Base-by-base conservation (phyloP, 371 early-diverging fungal species). In the Mortierella sp. region DNA sequence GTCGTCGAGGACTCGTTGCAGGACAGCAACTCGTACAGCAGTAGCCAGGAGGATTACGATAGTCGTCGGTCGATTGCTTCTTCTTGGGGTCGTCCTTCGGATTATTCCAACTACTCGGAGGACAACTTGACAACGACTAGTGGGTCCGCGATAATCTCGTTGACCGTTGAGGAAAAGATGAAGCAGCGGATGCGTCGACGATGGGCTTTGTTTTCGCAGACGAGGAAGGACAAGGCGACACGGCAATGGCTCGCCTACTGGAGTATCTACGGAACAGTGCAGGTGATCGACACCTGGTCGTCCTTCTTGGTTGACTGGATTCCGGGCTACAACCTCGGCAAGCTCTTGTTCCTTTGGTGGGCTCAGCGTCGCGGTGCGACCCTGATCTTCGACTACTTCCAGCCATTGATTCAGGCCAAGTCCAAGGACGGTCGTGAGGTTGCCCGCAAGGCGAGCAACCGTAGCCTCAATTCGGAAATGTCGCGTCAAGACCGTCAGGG, bases 241-340 rank as follows among this genome's bases (percentile, higher is more conserved):
- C 77, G 86, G n/a, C 86, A 86, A 64, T 86, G 86, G 86, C 70
- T 86, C 2, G 86, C 86, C 21, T 86, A 86, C 76, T 86, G 86
- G 86, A 86, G 86, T 53, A 86, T 86, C 69, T 86, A 86, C 53
- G 86, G 86, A 8, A 86, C 86, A 1, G 86, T 86, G 19, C 86
- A 86, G 57, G 86, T 86, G 34, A 48, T 81, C 26, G 86, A 86
- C 50, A 86, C 86, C 13, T 85, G 86, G 86, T 86, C 86, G 0
- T 73, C 82, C 3, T 86, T 86, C 75, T 40, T 86, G n/a, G 44
- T 86, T 53, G 79, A 86, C 26, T 86, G 86, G 86, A 81, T 86
- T 44, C 86, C 86, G 4, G 86, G 86, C 57, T 86, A 86, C 70
- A 78, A 86, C 54, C 69, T 86, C 13, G 86, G 86, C 61, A 86